A percentile compares a stretch with the other conserved stretches of the same genome.
These are phyloP conservation scores for Saccharomycopsis malanga DNA, from an alignment of 805 yeast genomes.

Conservation along the genomic window DNA sequence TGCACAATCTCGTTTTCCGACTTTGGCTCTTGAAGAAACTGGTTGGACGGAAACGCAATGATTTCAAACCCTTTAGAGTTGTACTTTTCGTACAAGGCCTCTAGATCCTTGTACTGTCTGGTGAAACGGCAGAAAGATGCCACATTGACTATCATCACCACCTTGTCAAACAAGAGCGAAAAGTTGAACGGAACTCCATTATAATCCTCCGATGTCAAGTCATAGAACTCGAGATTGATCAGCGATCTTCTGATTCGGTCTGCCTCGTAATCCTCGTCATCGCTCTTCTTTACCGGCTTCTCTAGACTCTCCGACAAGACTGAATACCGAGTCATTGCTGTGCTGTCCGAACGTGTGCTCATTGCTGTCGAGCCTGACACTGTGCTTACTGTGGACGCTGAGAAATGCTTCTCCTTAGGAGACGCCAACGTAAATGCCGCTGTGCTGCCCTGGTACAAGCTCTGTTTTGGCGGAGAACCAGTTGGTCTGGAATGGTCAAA, in stretches of 20 bases:
- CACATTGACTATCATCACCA: constrained; percentile 39
- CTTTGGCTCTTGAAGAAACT: constrained; percentile 41
- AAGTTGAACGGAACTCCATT: constrained; percentile 35
- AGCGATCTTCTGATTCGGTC: not conserved
- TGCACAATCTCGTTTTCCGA: constrained; percentile 46
- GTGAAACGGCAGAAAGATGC: constrained; percentile 47
- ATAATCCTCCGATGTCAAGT: constrained; percentile 34
- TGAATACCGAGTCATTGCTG: not conserved
- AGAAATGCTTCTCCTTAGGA: not conserved
- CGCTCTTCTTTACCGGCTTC: not conserved
- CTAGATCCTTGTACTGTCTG: constrained; percentile 60
- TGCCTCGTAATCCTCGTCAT: not conserved
- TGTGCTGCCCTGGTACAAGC: not conserved
- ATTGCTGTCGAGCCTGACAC: not conserved
- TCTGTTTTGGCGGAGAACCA: not conserved
- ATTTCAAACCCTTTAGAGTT: constrained; percentile 50
- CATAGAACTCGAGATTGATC: constrained; percentile 30
- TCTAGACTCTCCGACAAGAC: not conserved
- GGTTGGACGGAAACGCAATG: constrained; percentile 77
- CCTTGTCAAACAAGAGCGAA: constrained; percentile 37
- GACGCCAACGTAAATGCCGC: not conserved
- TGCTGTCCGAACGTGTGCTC: not conserved
- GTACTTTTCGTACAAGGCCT: constrained; percentile 54
- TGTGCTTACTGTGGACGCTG: not conserved
- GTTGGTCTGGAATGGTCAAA: constrained; percentile 3